Evolutionary conservation across 2,329 filamentous ascomycete species (phyloP).

Genomic region (Cadophora luteo-olivacea): DNA sequence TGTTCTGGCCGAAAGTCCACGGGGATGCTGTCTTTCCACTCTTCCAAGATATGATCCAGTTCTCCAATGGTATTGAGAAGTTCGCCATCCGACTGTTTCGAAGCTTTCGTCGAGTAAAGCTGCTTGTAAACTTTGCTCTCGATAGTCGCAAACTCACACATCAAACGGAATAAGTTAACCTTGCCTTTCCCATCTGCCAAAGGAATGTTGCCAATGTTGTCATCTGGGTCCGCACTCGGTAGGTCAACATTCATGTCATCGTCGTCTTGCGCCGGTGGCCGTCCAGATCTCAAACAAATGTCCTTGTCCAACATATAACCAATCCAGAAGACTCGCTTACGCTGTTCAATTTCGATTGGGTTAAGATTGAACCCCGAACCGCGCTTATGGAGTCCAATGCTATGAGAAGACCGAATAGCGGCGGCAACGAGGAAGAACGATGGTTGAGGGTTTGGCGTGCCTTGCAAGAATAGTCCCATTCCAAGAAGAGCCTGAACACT

Average conservation of each 20-base stretch:
- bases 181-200: constrained; percentile 88
- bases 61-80: constrained; percentile 95
- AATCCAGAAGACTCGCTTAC: constrained; percentile 80
- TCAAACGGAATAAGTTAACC: constrained; percentile 91
- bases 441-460: constrained; percentile 95
- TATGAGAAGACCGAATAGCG: constrained; percentile 89
- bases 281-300: constrained; percentile 74
- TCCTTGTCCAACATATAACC: constrained; percentile 78
- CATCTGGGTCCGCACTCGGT: constrained; percentile 85
- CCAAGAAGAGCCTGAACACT: constrained; percentile 94
- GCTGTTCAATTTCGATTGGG: constrained; percentile 91
- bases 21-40: constrained; percentile 96
- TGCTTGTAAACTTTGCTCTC: constrained; percentile 94
- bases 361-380: constrained; percentile 94
- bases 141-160: constrained; percentile 91
- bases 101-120: constrained; percentile 90
- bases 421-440: constrained; percentile 90
- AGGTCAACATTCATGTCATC: constrained; percentile 96
- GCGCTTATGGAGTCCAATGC: constrained; percentile 92
- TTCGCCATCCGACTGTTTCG: constrained; percentile 90
- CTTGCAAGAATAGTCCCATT: constrained; percentile 94
- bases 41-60: constrained; percentile 86
- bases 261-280: constrained; percentile 75
- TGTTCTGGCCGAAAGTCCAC: constrained; percentile 97
- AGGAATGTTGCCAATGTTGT: constrained; percentile 95